Evolutionary conservation across 352 stramenopile species (phyloP).

Genomic region (Phytophthora foliorum): DNA sequence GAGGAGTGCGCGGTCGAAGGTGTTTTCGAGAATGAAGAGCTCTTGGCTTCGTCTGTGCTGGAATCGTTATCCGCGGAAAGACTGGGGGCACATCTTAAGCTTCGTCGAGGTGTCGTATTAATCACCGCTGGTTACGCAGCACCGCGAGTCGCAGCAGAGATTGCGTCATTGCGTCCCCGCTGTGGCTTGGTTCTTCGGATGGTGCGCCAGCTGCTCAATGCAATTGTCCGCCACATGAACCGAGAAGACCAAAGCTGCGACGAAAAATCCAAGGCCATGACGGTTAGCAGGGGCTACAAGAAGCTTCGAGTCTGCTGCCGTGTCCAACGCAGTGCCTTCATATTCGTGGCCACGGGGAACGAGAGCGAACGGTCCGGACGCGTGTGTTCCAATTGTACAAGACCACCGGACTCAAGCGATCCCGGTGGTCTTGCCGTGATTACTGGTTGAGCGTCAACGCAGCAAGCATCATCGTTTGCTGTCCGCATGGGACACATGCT

Average conservation of each 20-base stretch:
- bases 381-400: not conserved
- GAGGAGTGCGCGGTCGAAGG: conserved; percentile 5
- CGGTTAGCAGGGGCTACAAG: not conserved
- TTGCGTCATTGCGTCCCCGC: too few species aligned
- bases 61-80: conserved; percentile 23
- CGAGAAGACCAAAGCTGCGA: conserved; percentile 2
- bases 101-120: conserved; percentile 25
- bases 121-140: conserved; percentile 1
- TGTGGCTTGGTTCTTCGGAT: conserved; percentile 16
- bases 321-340: conserved; percentile 18
- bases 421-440: conserved; percentile 17
- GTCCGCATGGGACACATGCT: conserved; percentile 15
- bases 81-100: conserved; percentile 23
- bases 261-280: conserved; percentile 11
- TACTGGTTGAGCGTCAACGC: not conserved
- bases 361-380: conserved; percentile 10
- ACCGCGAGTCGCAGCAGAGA: too few species aligned
- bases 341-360: conserved; percentile 15
- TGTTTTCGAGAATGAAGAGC: conserved; percentile 15
- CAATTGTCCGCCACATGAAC: too few species aligned
- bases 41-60: not conserved
- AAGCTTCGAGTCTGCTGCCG: not conserved
- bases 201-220: conserved; percentile 15
- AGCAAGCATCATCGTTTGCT: conserved; percentile 23
- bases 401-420: conserved; percentile 30